phyloP scores from a whole-genome alignment of 2,329 filamentous ascomycete genomes.

The Penicillium sp. region DNA sequence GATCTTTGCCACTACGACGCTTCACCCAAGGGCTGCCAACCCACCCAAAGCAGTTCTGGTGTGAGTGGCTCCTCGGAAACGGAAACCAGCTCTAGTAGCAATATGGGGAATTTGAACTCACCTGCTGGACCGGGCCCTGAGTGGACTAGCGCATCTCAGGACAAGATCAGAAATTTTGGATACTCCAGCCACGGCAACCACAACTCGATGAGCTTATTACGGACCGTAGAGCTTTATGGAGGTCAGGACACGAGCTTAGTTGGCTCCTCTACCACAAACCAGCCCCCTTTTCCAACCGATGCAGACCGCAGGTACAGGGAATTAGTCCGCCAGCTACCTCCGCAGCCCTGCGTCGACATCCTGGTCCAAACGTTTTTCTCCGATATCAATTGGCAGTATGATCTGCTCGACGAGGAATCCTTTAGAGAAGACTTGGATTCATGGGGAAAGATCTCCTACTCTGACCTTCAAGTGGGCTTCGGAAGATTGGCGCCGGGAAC shows the following conservation, averaged over 20 bases:
- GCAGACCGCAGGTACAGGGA: constrained; percentile 2
- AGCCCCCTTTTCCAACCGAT: background rate
- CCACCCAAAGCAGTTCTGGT: background rate
- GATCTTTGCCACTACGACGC: constrained; percentile 17
- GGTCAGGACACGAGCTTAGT: background rate
- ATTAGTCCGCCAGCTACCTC: constrained; percentile 11
- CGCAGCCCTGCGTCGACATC: constrained; percentile 5
- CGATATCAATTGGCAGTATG: constrained; percentile 17
- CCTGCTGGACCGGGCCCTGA: background rate
- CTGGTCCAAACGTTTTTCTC: constrained; percentile 14
- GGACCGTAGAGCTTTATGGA: constrained; percentile 4
- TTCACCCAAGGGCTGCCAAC: background rate
- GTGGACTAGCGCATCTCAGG: background rate
- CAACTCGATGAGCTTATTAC: constrained; percentile 15
- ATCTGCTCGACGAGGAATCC: constrained; percentile 12
- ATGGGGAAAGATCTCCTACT: constrained; percentile 13
- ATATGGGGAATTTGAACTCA: background rate
- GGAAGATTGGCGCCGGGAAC: constrained; percentile 3
- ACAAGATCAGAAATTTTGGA: constrained; percentile 11
- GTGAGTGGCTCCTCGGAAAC: too few relatives aligned
- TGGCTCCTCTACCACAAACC: background rate
- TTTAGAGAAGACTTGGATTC: constrained; percentile 6
- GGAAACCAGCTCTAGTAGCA: background rate
- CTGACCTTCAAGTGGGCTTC: constrained; percentile 6
- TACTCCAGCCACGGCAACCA: constrained; percentile 13